These are phyloP conservation scores for Fusarium setosum DNA, from an alignment of 2,329 filamentous ascomycete genomes.

Conservation along the genomic window DNA sequence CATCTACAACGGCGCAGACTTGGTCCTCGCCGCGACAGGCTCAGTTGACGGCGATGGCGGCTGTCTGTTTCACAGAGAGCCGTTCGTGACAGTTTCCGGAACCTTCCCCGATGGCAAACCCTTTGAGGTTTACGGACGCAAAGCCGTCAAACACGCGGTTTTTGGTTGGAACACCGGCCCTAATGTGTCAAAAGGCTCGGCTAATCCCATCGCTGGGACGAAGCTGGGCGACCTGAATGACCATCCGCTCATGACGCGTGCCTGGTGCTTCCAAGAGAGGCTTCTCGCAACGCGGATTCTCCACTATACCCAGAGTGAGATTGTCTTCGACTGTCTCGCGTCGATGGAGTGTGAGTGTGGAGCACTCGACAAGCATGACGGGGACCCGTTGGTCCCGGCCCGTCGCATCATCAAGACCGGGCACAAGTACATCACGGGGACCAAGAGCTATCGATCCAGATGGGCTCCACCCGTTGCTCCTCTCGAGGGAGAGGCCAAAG, in stretches of 20 bases:
- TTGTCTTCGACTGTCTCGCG: slow-evolving; percentile 40
- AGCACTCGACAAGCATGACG: slow-evolving; percentile 24
- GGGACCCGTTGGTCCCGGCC: slow-evolving; percentile 21
- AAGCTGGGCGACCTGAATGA: slow-evolving; percentile 1
- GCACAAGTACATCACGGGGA: slow-evolving; percentile 28
- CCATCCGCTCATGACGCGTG: slow-evolving; percentile 37
- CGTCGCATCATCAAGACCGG: slow-evolving; percentile 37
- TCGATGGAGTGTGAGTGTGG: slow-evolving; percentile 42
- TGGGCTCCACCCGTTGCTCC: not conserved
- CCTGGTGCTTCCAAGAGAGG: slow-evolving; percentile 47
- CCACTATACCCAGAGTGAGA: slow-evolving; percentile 43
- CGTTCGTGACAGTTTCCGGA: slow-evolving; percentile 19
- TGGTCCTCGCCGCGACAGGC: slow-evolving; percentile 40
- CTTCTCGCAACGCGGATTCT: slow-evolving; percentile 41
- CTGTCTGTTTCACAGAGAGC: slow-evolving; percentile 31
- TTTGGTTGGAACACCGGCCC: slow-evolving; percentile 28
- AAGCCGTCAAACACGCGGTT: slow-evolving; percentile 3
- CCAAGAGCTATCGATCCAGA: slow-evolving; percentile 2
- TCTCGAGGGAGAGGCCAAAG: not conserved
- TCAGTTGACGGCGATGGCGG: slow-evolving; percentile 32
- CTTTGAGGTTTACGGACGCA: slow-evolving; percentile 32
- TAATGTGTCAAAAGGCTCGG: slow-evolving; percentile 11
- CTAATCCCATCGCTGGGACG: slow-evolving; percentile 8
- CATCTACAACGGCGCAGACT: slow-evolving; percentile 39
- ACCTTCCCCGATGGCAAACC: slow-evolving; percentile 9